Evolutionary conservation across 352 stramenopile species (phyloP), one percentile per base, ranked within the genome.

Genomic region (Aphanomyces invadans): DNA sequence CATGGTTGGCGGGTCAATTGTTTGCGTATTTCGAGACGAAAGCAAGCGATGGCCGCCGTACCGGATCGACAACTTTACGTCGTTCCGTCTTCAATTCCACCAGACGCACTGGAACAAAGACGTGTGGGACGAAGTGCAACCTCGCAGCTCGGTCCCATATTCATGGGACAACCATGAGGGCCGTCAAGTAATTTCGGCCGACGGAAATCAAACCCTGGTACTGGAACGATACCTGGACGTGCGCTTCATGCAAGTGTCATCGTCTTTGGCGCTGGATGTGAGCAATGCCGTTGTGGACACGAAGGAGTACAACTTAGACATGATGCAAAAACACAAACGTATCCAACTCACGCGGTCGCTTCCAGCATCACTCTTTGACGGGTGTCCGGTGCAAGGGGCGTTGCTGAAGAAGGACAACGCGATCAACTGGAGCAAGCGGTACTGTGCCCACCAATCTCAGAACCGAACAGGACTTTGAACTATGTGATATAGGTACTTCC

Each of bases 1-100:
- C 45, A 78, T 94, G 68, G 73, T 95, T 25, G 88, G 88, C 4
- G 86, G 86, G 0, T 95, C 87, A 10, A 84, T 95, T 59, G 85
- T 87, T 12, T 68, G 92, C 33, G 77, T 94, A 11, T 95, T 96
- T 53, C 76, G 83, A 23, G 83, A 91, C 73, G 86, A 95, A 69
- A 95, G 82, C 19, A 86, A 77, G 44, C 80, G 85, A 3, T 96
- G 92, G 56, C 88, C 86, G 23, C 88, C 87, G 15, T 96, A 96
- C 67, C 80, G 88, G 53, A 95, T 96, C 53, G 87, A 95, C 68
- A 96, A 96, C 73, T 91, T 92, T 78, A 95, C 87, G 25, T 94
- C 86, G 19, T 93, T 92, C 70, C 81, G 85, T 36, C 91, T 96
- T 51, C 78, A 89, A 59, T 95, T 84, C 72, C 90, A 89, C 59